Percentiles rank a stretch among this genome's conserved stretches.
phyloP scores from a whole-genome alignment of 2,329 filamentous ascomycete genomes.

The Simplicillium aogashimaense region DNA sequence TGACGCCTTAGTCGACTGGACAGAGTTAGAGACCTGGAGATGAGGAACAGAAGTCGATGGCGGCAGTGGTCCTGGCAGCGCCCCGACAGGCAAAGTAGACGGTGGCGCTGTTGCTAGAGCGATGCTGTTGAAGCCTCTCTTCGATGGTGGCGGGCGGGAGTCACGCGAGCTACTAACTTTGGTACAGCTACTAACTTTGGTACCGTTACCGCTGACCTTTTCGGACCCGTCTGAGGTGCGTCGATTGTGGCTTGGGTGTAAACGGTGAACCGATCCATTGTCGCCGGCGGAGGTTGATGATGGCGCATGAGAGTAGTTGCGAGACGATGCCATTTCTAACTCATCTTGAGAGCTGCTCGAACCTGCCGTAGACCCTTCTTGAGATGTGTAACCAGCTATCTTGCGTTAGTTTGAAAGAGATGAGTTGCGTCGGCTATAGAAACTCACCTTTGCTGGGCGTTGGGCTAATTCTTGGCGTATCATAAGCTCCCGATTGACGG shows the following conservation, averaged over 20 bases:
- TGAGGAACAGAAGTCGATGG: no score
- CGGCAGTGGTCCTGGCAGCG: background rate
- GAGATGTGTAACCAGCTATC: slow-evolving; percentile 10
- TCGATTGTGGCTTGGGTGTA: slow-evolving; percentile 18
- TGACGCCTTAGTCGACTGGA: no score
- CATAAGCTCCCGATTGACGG: slow-evolving; percentile 16
- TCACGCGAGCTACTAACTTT: no score
- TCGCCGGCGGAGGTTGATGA: background rate
- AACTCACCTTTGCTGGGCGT: slow-evolving; percentile 26
- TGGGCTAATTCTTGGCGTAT: slow-evolving; percentile 23
- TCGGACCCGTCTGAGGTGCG: slow-evolving; percentile 20
- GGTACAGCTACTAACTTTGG: no score
- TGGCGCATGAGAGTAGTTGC: slow-evolving; percentile 1
- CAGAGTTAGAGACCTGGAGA: no score
- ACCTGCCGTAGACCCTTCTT: slow-evolving; percentile 24
- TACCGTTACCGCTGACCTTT: background rate
- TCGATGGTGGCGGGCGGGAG: slow-evolving; percentile 18
- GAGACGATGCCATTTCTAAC: slow-evolving; percentile 24
- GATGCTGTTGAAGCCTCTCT: slow-evolving; percentile 18
- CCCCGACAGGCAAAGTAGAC: background rate
- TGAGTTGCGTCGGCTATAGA: slow-evolving; percentile 7
- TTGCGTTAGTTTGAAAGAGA: background rate
- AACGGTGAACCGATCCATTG: slow-evolving; percentile 7
- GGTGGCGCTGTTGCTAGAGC: no score
- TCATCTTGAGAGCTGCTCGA: slow-evolving; percentile 29